Conservation (phyloP, 768 basidiomycete species). For the Pulveroboletus sp. region DNA sequence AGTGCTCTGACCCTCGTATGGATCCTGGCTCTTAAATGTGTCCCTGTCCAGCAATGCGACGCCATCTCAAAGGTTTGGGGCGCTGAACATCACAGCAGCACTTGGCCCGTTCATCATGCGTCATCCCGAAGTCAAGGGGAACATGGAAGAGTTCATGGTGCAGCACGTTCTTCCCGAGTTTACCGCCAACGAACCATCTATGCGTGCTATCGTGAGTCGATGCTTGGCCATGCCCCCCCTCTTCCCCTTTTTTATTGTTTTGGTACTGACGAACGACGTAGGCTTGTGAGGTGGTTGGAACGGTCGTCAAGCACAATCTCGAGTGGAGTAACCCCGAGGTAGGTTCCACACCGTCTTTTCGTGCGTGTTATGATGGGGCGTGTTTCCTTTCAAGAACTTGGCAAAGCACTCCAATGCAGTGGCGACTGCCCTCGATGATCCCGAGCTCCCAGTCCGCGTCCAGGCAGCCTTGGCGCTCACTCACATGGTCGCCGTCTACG, state of each 20-base stretch:
- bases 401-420: conserved; percentile 60
- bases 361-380: not conserved
- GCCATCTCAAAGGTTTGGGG: conserved; percentile 73
- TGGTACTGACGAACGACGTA: conserved; percentile 22
- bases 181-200: conserved; percentile 57
- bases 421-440: conserved; percentile 65
- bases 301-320: conserved; percentile 65
- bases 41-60: conserved; percentile 39
- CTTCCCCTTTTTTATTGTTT: not conserved
- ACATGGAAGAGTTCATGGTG: conserved; percentile 74
- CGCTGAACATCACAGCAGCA: conserved; percentile 74
- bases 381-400: conserved; percentile 44
- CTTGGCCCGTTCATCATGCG: conserved; percentile 78
- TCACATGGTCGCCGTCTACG: conserved; percentile 62
- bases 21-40: not conserved
- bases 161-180: conserved; percentile 75
- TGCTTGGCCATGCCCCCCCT: not conserved
- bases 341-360: conserved; percentile 4
- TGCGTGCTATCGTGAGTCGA: conserved; percentile 68
- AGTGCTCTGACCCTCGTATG: conserved; percentile 21
- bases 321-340: conserved; percentile 64
- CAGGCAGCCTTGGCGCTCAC: conserved; percentile 79
- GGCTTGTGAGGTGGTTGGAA: conserved; percentile 80
- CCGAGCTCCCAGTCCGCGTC: conserved; percentile 77
- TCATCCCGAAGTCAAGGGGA: conserved; percentile 72